These are phyloP conservation scores for Calamus simplicifolius DNA, from an alignment of 176 grass and related monocot species.

Conservation along the genomic window DNA sequence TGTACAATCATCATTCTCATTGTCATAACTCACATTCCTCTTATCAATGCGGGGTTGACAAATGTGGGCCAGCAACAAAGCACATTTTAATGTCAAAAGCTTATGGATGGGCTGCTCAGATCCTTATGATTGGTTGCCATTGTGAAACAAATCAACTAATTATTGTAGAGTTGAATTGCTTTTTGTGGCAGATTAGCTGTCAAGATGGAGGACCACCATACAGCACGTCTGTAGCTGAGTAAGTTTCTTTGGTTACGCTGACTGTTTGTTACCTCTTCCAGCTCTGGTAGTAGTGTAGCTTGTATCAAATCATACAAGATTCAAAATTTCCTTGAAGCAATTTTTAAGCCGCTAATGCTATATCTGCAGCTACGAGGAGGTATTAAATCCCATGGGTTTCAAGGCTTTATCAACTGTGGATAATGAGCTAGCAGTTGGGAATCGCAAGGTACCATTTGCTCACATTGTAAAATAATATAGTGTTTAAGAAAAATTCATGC, in stretches of 20 bases:
- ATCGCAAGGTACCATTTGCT: constrained; percentile 18
- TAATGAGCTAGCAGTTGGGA: constrained; percentile 32
- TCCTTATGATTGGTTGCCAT: no score
- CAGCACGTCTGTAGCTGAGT: constrained; percentile 31
- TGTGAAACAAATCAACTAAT: no score
- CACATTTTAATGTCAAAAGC: no score
- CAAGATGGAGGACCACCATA: constrained; percentile 39
- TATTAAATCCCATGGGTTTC: constrained; percentile 35
- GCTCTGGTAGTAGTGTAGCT: no score
- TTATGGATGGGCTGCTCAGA: no score
- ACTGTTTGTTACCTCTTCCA: not conserved
- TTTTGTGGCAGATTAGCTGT: constrained; percentile 11
- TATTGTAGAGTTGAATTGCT: not conserved
- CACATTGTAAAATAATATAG: no score
- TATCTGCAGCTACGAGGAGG: constrained; percentile 31
- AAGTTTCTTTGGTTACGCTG: not conserved
- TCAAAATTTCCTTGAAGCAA: not conserved
- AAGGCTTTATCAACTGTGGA: constrained; percentile 19
- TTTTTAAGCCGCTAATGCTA: not conserved
- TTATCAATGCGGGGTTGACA: no score
- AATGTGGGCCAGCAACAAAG: no score
- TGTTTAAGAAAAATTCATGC: no score
- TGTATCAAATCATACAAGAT: no score
- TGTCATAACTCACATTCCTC: no score
- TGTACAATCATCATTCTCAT: no score